phyloP scores from a whole-genome alignment of 2,329 filamentous ascomycete species.

The Aspergillus sp. region DNA sequence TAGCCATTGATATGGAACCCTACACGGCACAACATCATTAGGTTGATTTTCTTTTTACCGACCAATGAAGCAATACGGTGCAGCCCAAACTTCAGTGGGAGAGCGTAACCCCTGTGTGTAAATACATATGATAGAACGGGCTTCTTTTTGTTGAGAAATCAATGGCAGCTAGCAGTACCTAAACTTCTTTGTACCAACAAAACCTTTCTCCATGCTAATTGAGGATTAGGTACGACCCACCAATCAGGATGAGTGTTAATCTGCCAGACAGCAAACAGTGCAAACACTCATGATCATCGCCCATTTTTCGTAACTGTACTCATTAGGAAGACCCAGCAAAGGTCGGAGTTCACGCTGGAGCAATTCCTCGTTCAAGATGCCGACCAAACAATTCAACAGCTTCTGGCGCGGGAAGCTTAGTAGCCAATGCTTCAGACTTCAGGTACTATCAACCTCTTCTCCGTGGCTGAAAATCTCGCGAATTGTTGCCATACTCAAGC shows the following conservation, averaged over 20 bases:
- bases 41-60: not conserved
- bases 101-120: not conserved
- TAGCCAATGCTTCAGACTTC: slow-evolving; percentile 15
- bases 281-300: slow-evolving; percentile 8
- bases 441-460: slow-evolving; percentile 14
- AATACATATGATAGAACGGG: not conserved
- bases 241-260: not conserved
- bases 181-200: not conserved
- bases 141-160: too few relatives aligned
- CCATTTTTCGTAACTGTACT: not conserved
- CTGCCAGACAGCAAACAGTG: slow-evolving; percentile 8
- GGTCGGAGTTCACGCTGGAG: not conserved
- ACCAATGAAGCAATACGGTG: too few relatives aligned
- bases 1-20: not conserved
- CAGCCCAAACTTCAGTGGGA: not conserved
- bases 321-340: not conserved
- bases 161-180: too few relatives aligned
- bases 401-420: slow-evolving; percentile 21
- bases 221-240: not conserved
- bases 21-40: not conserved
- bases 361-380: slow-evolving; percentile 19
- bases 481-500: not conserved
- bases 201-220: not conserved
- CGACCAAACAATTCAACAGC: slow-evolving; percentile 19
- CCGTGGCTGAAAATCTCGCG: not conserved